A percentile compares a stretch with the other conserved stretches of the same genome.
Evolutionary conservation across 306 rosid genomes (phyloP).

Genomic region (Gleditsia sinensis): DNA sequence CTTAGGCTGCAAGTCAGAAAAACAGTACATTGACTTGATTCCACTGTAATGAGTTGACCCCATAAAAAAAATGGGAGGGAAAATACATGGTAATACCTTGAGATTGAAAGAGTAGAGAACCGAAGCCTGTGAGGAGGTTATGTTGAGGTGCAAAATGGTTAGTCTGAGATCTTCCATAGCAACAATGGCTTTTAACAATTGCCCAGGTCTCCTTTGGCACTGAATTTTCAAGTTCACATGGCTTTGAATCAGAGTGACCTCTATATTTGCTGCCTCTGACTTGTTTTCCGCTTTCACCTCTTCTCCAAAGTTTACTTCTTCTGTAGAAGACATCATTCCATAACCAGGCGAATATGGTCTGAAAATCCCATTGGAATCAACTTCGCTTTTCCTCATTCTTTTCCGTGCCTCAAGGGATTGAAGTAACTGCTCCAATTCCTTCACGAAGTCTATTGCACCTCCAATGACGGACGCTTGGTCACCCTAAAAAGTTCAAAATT

Average conservation of each 20-base stretch:
- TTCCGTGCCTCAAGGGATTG: conserved; percentile 78
- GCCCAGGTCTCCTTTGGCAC: conserved; percentile 62
- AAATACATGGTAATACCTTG: conserved; percentile 60
- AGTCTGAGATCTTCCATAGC: conserved; percentile 84
- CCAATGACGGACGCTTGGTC: conserved; percentile 98
- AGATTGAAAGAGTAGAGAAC: conserved; percentile 90
- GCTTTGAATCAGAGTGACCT: conserved; percentile 78
- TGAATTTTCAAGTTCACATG: conserved; percentile 91
- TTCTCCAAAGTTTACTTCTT: conserved; percentile 42
- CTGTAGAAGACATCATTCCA: conserved; percentile 43
- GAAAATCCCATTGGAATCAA: conserved; percentile 37
- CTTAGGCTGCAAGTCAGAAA: conserved; percentile 56
- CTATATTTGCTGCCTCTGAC: conserved; percentile 69
- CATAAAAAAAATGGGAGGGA: neutral
- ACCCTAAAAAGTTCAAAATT: conserved; percentile 53
- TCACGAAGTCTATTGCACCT: conserved; percentile 96
- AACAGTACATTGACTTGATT: conserved; percentile 48
- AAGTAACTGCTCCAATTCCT: conserved; percentile 85
- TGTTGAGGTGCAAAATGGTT: conserved; percentile 82
- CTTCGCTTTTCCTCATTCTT: conserved; percentile 54
- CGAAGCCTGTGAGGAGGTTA: conserved; percentile 61
- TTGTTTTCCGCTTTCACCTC: conserved; percentile 65
- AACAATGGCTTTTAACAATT: conserved; percentile 70
- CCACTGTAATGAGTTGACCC: conserved; percentile 44
- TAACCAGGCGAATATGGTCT: conserved; percentile 32